Conservation (phyloP, 306 rosid genomes). For the Betula pendula region DNA sequence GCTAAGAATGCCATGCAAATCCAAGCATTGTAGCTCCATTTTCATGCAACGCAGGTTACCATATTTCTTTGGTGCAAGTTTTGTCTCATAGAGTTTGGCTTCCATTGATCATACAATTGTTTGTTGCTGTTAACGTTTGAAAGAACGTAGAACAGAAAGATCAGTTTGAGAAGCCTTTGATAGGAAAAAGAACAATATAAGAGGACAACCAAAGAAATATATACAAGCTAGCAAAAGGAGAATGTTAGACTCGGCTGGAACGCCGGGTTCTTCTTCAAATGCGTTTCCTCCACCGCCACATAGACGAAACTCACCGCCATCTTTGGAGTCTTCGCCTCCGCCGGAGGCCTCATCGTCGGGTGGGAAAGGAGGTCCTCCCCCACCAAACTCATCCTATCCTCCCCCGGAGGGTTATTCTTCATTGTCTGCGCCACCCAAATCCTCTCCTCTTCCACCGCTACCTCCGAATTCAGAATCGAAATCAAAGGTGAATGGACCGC, state of each 20-base stretch:
- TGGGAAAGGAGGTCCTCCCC: neutral
- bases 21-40: neutral
- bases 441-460: neutral
- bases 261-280: conserved; percentile 2
- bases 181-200: neutral
- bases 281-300: neutral
- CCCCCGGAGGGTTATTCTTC: conserved; percentile 11
- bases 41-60: neutral
- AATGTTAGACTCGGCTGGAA: conserved; percentile 4
- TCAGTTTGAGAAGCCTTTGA: neutral
- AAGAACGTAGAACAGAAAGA: neutral
- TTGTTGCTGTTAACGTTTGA: neutral
- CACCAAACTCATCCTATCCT: conserved; percentile 16
- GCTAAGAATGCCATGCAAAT: neutral
- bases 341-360: neutral
- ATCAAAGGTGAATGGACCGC: neutral
- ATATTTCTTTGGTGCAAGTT: neutral
- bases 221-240: neutral
- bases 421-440: conserved; percentile 11
- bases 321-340: conserved; percentile 16
- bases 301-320: conserved; percentile 2
- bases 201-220: neutral
- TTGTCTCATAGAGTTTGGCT: neutral
- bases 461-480: neutral
- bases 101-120: neutral